A percentile compares a stretch with the other conserved stretches of the same genome.
Conservation (phyloP, 495 filamentous ascomycete species). For the Annulohypoxylon maeteangense region DNA sequence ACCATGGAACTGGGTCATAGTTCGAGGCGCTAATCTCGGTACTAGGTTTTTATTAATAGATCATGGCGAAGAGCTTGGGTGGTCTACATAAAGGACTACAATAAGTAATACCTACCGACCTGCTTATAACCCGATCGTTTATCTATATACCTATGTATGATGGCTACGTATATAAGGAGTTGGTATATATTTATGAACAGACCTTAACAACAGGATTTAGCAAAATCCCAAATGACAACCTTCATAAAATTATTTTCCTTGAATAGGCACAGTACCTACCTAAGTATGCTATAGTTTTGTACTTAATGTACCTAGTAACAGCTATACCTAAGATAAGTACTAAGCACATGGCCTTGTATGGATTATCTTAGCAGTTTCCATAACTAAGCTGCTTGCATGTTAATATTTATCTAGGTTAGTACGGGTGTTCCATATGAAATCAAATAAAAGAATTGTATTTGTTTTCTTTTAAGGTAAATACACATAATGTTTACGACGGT, state of each 20-base stretch:
- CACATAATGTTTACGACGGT: no score
- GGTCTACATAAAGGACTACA: neutral
- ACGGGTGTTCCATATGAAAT: neutral
- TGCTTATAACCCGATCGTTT: neutral
- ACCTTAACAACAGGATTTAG: no score
- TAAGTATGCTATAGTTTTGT: neutral
- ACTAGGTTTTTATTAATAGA: constrained; percentile 12
- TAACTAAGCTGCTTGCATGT: neutral
- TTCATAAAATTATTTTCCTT: no score
- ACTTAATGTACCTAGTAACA: neutral
- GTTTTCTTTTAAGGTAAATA: no score
- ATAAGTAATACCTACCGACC: neutral
- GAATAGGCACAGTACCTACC: no score
- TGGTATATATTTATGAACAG: no score
- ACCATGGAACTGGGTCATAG: constrained; percentile 11
- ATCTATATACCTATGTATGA: no score
- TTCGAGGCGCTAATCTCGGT: constrained; percentile 8
- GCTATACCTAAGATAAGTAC: neutral
- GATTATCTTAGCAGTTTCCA: neutral
- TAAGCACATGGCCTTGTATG: neutral
- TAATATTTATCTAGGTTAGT: neutral
- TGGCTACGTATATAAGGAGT: no score
- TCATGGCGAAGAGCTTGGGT: neutral
- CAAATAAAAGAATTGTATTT: neutral
- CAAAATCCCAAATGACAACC: no score